phyloP scores from a whole-genome alignment of 345 rosid species.

The Arabidopsis arenosa region DNA sequence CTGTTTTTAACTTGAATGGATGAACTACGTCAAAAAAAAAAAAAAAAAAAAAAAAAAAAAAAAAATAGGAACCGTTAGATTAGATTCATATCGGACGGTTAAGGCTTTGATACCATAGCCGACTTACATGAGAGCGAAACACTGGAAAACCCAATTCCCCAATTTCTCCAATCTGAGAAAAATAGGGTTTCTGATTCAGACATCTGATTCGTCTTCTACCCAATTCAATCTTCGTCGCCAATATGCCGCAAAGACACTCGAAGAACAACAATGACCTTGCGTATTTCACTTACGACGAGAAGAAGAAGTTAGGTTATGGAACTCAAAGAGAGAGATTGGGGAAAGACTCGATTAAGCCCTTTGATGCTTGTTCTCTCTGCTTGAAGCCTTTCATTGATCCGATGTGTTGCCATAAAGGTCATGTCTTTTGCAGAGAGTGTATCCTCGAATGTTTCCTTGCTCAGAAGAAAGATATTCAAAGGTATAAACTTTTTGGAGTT shows the following conservation, averaged over 20 bases:
- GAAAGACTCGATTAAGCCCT: slow-evolving; percentile 90
- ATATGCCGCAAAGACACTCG: slow-evolving; percentile 97
- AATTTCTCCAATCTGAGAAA: slow-evolving; percentile 11
- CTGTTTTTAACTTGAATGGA: too few species aligned
- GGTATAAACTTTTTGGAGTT: slow-evolving; percentile 46
- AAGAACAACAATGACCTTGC: slow-evolving; percentile 98
- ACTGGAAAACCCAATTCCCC: slow-evolving; percentile 13
- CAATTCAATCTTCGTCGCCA: slow-evolving; percentile 24
- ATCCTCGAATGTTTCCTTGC: slow-evolving; percentile 84
- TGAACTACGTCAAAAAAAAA: too few species aligned
- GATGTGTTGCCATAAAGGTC: slow-evolving; percentile 91
- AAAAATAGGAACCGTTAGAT: slow-evolving; percentile 35
- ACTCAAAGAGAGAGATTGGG: slow-evolving; percentile 96
- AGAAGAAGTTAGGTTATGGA: slow-evolving; percentile 89
- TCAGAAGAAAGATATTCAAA: slow-evolving; percentile 89
- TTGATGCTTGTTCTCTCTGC: slow-evolving; percentile 95
- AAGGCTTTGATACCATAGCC: neutral
- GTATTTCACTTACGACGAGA: slow-evolving; percentile 97
- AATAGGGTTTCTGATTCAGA: slow-evolving; percentile 39
- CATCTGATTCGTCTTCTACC: neutral
- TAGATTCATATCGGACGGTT: slow-evolving; percentile 36
- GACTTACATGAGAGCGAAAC: slow-evolving; percentile 16
- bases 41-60: too few species aligned
- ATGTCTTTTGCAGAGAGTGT: slow-evolving; percentile 89
- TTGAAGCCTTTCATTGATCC: slow-evolving; percentile 88